Base-by-base conservation (phyloP, 805 yeast species). In the Suhomyces emberorum region DNA sequence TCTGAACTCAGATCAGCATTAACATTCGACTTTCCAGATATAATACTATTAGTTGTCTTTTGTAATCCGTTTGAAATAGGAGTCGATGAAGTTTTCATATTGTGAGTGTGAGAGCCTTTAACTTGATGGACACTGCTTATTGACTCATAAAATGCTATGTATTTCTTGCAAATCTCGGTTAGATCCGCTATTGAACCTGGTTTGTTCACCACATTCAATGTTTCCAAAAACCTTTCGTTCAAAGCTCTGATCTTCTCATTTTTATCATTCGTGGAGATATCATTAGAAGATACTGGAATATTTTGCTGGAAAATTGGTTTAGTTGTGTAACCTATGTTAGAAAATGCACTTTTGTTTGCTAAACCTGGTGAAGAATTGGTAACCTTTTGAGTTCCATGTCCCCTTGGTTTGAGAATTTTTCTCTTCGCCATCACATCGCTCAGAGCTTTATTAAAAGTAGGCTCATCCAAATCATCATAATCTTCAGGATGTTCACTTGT, bases 391-490 rank as follows among this genome's bases (percentile, higher is more conserved):
- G 27, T 25, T 12, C 38, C 37, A 28, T 35, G 37, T 8, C 56
- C 52, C 52, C 71, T 72, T 11, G 83, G 83, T 51, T 73, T 68
- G 18, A 85, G 73, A 39, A 86, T 83, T 63, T 79, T 83, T 51
- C 96, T 70, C 38, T 63, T 71, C 18, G 88, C 76, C 73, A 88
- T 58, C 4, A 77, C 79, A 4, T 70, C 78, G 3, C 74, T 67
- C 1, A 84, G 69, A 0, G 95, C 93, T 31, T 44, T 54, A n/a
- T 31, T 38, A n/a, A 49, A 41, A 22, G 70, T 63, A 7, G 36
- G 32, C 10, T 47, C 67, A 7, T 23, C 20, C n/a, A 7, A 12
- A 4, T 66, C 75, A 12, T 66, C 72, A 25, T 68, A 18, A 11
- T 23, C 64, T 24, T 61, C 65, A 20, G 37, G 37, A 22, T 27